Percentiles rank a stretch among this genome's conserved stretches.
phyloP scores from a whole-genome alignment of 257 asterid species.

The Nemophila menziesii region DNA sequence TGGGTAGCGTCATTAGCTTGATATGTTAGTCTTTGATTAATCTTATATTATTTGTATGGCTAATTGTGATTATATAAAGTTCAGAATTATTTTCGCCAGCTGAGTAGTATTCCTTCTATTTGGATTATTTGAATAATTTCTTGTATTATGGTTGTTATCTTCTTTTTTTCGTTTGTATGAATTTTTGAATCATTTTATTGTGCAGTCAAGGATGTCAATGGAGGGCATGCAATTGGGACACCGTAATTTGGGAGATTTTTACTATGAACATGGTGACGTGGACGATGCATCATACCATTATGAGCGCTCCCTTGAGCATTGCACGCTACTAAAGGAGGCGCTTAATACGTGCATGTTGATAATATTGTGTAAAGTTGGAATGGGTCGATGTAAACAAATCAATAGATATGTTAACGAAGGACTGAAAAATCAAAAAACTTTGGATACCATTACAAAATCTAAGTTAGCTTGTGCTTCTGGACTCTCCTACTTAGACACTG shows the following conservation, averaged over 20 bases:
- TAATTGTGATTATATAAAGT: too few relatives aligned
- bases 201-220: conserved; percentile 89
- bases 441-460: conserved; percentile 56
- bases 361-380: conserved; percentile 87
- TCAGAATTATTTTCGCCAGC: too few relatives aligned
- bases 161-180: too few relatives aligned
- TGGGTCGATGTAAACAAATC: too few relatives aligned
- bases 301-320: conserved; percentile 91
- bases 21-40: too few relatives aligned
- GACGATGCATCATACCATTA: conserved; percentile 89
- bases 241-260: conserved; percentile 93
- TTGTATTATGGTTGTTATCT: too few relatives aligned
- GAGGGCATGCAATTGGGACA: conserved; percentile 98
- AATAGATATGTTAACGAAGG: conserved; percentile 82
- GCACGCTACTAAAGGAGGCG: conserved; percentile 83
- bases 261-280: conserved; percentile 76
- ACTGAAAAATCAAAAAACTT: conserved; percentile 62
- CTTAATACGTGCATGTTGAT: conserved; percentile 84
- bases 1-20: too few relatives aligned
- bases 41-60: too few relatives aligned
- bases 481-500: conserved; percentile 71
- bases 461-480: conserved; percentile 88
- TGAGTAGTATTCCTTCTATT: too few relatives aligned
- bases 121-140: too few relatives aligned
- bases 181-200: background rate